These are phyloP conservation scores for Choanephora cucurbitarum DNA, from an alignment of 371 early-diverging fungal genomes.

Conservation along the genomic window DNA sequence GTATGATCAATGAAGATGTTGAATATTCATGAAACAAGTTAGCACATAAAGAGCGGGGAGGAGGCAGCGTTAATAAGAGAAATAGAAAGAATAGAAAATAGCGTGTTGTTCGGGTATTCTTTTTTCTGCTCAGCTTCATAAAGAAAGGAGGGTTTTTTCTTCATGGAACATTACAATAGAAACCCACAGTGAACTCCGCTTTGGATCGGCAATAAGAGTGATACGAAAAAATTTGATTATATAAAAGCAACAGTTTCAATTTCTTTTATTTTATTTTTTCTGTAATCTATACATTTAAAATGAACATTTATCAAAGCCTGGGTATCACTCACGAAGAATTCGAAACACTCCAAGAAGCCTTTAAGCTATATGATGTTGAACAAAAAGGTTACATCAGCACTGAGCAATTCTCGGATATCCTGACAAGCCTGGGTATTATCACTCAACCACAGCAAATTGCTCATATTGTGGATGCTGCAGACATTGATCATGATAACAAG, in stretches of 20 bases:
- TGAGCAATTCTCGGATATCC: conserved; percentile 66
- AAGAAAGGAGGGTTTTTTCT: neutral
- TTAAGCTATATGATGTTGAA: conserved; percentile 62
- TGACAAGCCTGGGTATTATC: conserved; percentile 73
- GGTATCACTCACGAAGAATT: conserved; percentile 23
- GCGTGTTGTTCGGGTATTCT: no score
- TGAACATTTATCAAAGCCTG: conserved; percentile 6
- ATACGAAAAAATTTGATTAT: neutral
- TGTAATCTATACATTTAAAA: neutral
- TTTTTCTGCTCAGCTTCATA: no score
- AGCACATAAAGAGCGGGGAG: no score
- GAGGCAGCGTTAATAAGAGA: no score
- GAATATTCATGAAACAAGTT: no score
- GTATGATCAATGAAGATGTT: no score
- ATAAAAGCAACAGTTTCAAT: neutral
- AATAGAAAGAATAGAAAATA: no score
- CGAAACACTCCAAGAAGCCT: conserved; percentile 22
- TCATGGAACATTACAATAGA: conserved; percentile 7
- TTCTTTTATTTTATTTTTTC: neutral
- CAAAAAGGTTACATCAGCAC: conserved; percentile 56
- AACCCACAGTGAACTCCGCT: conserved; percentile 1
- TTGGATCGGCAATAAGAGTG: conserved; percentile 4
- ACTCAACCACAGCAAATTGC: conserved; percentile 47
- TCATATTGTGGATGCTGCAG: conserved; percentile 58
- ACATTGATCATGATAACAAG: conserved; percentile 45